Evolutionary conservation across 805 yeast genomes (phyloP), one percentile per base, ranked within the genome.

Genomic region (Kluyveromyces siamensis): DNA sequence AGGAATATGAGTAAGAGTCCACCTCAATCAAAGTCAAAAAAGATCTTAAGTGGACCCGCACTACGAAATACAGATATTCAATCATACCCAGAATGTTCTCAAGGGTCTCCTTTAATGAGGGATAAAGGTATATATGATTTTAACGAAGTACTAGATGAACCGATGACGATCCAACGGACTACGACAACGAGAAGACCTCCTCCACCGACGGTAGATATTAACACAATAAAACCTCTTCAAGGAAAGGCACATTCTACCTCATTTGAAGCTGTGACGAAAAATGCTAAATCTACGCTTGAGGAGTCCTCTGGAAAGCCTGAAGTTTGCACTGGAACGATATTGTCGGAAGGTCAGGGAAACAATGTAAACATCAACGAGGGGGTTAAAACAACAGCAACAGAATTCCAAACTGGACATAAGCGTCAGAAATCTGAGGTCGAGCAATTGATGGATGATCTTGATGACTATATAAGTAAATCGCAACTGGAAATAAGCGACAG

Each of bases 391-490:
- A 18, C 11, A 21, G 2, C 33, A 41, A 17, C 25, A n/a, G 25
- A 33, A 6, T 13, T 27, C 41, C 25, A 40, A 25, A 14, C 35
- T 7, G 45, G 46, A 16, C 69, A 65, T 45, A 48, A 54, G 41
- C 55, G 66, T 30, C 62, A 64, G 45, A 50, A 57, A 37, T 65
- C 69, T 6, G 62, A 65, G 40, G 63, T 67, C 14, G 69, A 66
- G 47, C 60, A 59, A 40, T 50, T 65, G 19, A 62, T 61, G 8
- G 69, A 65, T 25, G 68, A 66, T 42, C 53, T 66, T 19, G 69
- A 65, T 18, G 48, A 51, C 10, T 65, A 52, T 46, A 54, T 61
- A 2, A 50, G 49, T 11, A 52, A 58, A 21, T 33, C 45, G 2
- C 14, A 8, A 37, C 2, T 33, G 16, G 39, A 43, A 11, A 30